Conservation (phyloP, 164 flowering plant genomes). For the Nymphaea colorata region DNA sequence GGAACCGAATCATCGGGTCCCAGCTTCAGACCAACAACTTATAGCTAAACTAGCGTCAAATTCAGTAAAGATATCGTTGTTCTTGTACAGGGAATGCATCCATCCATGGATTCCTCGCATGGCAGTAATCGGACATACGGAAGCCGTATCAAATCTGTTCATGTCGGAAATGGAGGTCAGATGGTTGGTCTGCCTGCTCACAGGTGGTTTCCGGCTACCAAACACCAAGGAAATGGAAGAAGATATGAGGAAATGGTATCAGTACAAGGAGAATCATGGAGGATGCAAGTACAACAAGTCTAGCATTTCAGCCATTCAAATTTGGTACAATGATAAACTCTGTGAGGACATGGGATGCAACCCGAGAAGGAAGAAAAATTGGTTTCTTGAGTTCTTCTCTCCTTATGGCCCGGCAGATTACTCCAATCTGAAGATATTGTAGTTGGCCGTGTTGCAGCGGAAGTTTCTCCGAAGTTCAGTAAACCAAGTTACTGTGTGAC, state of each 20-base stretch:
- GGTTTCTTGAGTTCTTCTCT: not conserved
- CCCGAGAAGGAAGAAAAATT: not conserved
- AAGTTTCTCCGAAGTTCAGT: no score
- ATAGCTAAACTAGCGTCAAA: conserved; percentile 10
- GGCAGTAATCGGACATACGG: conserved; percentile 47
- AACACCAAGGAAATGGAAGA: not conserved
- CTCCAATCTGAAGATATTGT: not conserved
- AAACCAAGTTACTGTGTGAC: no score
- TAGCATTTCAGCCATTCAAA: conserved; percentile 2
- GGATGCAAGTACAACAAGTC: not conserved
- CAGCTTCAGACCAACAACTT: no score
- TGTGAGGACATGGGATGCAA: not conserved
- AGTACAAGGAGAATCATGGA: not conserved
- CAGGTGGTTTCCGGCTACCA: conserved; percentile 26
- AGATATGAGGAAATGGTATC: not conserved
- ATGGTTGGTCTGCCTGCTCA: conserved; percentile 32
- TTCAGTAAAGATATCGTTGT: not conserved
- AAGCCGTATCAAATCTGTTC: conserved; percentile 36
- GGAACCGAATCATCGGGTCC: conserved; percentile 18
- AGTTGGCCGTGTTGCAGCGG: no score
- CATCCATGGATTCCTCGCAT: not conserved
- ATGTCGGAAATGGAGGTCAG: conserved; percentile 54
- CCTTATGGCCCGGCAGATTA: not conserved
- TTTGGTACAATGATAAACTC: not conserved
- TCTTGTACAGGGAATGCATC: not conserved